Evolutionary conservation across 441 rosid genomes (phyloP).

Genomic region (Capsella rubella): DNA sequence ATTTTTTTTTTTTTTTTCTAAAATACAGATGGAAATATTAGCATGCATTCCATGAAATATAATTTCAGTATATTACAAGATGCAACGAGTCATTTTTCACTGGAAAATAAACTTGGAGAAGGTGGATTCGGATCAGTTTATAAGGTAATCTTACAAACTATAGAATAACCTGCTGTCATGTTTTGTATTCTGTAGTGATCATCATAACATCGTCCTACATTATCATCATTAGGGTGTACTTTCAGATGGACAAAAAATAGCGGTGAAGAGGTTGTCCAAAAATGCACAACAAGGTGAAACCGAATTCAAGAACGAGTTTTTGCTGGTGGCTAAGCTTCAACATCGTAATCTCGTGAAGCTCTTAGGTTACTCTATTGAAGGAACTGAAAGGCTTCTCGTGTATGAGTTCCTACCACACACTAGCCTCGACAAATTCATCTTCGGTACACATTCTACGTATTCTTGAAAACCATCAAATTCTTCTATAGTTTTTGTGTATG

Average conservation of each 20-base stretch:
- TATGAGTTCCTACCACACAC: slow-evolving; percentile 57
- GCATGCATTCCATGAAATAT: slow-evolving; percentile 38
- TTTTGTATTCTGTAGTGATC: neutral
- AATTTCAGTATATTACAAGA: slow-evolving; percentile 44
- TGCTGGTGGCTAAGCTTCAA: slow-evolving; percentile 52
- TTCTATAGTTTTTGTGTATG: neutral
- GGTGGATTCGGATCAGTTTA: slow-evolving; percentile 57
- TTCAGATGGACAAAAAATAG: slow-evolving; percentile 48
- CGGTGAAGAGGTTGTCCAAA: slow-evolving; percentile 51
- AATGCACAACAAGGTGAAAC: slow-evolving; percentile 51
- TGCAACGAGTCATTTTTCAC: slow-evolving; percentile 53
- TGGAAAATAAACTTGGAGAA: slow-evolving; percentile 55
- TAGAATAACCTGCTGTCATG: neutral
- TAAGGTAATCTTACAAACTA: slow-evolving; percentile 33
- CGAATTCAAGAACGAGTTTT: slow-evolving; percentile 55
- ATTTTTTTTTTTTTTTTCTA: neutral
- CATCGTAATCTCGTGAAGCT: slow-evolving; percentile 58
- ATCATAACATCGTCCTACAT: neutral
- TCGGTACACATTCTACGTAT: slow-evolving; percentile 38
- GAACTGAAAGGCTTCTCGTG: slow-evolving; percentile 56
- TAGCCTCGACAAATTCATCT: slow-evolving; percentile 58
- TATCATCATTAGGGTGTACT: slow-evolving; percentile 47
- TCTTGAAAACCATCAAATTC: neutral
- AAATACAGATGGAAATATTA: slow-evolving; percentile 3
- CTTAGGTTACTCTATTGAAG: slow-evolving; percentile 49